phyloP scores from a whole-genome alignment of 2,329 filamentous ascomycete genomes.

The Calonectria pteridis region DNA sequence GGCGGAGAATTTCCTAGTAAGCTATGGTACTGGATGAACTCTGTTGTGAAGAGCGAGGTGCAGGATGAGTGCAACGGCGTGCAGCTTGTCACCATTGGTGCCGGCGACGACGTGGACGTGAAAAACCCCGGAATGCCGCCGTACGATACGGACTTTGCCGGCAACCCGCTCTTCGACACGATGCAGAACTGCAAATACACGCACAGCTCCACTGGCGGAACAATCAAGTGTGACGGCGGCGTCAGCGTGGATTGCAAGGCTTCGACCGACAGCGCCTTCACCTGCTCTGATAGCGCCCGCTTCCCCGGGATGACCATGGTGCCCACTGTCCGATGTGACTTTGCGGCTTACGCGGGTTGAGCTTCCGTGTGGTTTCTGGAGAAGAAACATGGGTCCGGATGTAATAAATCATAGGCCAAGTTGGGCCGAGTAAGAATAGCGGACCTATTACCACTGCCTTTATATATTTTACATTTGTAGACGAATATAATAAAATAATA shows the following conservation, averaged over 20 bases:
- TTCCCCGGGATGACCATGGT: background rate
- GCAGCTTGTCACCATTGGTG: background rate
- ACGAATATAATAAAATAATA: background rate
- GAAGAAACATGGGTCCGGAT: background rate
- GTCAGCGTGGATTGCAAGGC: background rate
- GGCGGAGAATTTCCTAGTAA: background rate
- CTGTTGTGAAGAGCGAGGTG: background rate
- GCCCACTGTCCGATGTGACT: background rate
- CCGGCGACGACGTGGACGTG: background rate
- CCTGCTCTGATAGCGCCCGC: background rate
- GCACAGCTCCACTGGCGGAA: background rate
- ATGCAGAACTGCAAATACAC: background rate
- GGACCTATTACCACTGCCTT: background rate
- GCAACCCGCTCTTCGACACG: background rate
- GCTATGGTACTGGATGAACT: conserved; percentile 4
- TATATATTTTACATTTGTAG: background rate
- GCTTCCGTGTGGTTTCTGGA: background rate
- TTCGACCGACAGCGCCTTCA: background rate
- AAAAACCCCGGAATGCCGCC: background rate
- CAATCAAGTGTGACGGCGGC: background rate
- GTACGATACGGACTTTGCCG: background rate
- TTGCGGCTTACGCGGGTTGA: background rate
- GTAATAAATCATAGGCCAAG: background rate
- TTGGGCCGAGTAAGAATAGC: background rate
- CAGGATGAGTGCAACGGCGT: background rate